Evolutionary conservation across 495 filamentous ascomycete genomes (phyloP).

Genomic region (Tetracladium marchalianum): DNA sequence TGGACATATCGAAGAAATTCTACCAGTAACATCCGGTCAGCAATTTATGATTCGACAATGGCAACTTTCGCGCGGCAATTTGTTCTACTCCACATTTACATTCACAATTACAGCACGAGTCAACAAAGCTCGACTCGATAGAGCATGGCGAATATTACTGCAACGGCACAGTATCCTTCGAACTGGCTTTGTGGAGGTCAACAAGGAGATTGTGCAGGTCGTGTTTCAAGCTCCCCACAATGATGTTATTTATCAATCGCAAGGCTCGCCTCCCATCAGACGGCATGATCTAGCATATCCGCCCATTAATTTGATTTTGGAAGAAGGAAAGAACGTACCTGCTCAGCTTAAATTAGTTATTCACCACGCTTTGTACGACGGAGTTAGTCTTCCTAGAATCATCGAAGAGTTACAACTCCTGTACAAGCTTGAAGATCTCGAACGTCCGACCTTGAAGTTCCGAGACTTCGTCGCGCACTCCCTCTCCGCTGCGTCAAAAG

Average conservation of each 20-base stretch:
- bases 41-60: constrained; percentile 48
- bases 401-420: constrained; percentile 32
- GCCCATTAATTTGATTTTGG: constrained; percentile 11
- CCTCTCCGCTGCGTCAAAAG: not conserved
- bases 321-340: constrained; percentile 11
- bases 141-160: constrained; percentile 44
- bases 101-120: constrained; percentile 30
- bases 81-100: constrained; percentile 48
- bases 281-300: constrained; percentile 12
- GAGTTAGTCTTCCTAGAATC: constrained; percentile 40
- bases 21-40: constrained; percentile 51
- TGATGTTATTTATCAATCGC: constrained; percentile 4
- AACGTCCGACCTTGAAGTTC: not conserved
- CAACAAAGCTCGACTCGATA: constrained; percentile 25
- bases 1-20: constrained; percentile 34
- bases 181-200: constrained; percentile 24
- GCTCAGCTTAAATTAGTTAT: constrained; percentile 27
- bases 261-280: constrained; percentile 9
- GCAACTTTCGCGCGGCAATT: constrained; percentile 38
- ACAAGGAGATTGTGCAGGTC: constrained; percentile 21
- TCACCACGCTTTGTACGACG: constrained; percentile 53
- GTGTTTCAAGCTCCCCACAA: constrained; percentile 22
- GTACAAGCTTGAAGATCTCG: constrained; percentile 17
- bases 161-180: constrained; percentile 41
- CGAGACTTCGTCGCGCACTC: constrained; percentile 15